Base-by-base conservation (phyloP, 2,329 filamentous ascomycete genomes). In the Madurella mycetomatis region DNA sequence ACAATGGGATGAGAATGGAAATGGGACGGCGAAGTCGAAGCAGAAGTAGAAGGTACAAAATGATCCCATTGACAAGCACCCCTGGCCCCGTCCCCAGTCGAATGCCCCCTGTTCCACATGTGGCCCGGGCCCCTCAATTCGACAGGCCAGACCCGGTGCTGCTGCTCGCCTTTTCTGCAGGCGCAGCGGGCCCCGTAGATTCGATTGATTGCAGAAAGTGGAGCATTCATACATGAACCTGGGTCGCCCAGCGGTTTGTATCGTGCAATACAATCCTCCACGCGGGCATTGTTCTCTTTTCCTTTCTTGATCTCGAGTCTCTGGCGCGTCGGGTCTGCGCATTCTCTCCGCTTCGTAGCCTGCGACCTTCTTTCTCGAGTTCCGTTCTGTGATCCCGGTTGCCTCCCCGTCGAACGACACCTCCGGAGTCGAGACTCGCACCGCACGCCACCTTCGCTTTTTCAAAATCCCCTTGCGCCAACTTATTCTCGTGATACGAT, bases 161-260 rank as follows among this genome's bases (percentile, higher is more conserved):
- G 41, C 41, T 42, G 16, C 41, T 18, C 19, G 19, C 30, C 12
- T 19, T 31, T 50, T 56, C 50, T 45, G 41, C 52, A 52, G 37
- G 52, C 32, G 39, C 45, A 51, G 42, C 53, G 39, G 48, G 47
- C 43, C 42, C 34, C 34, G 34, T 37, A 11, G 13, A 15, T 37
- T 37, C 34, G 34, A 47, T 34, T 18, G 19, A 43, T 51, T 47
- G 45, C 41, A 31, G 46, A 53, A 54, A 52, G 55, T 60, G 57
- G 57, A 54, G 53, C 46, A 15, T 18, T 53, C 55, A 49, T 49
- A 52, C 51, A 54, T 49, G 42, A 51, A 42, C 45, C 44, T 42
- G 13, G 42, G 31, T 37, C 30, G 42, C 47, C 50, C 50, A 47
- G 52, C 34, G 34, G 13, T 4, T 13, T 51, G 53, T 44, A 51